Conservation (phyloP, 495 filamentous ascomycete genomes). For the Pseudomonodictys pantanalensis region DNA sequence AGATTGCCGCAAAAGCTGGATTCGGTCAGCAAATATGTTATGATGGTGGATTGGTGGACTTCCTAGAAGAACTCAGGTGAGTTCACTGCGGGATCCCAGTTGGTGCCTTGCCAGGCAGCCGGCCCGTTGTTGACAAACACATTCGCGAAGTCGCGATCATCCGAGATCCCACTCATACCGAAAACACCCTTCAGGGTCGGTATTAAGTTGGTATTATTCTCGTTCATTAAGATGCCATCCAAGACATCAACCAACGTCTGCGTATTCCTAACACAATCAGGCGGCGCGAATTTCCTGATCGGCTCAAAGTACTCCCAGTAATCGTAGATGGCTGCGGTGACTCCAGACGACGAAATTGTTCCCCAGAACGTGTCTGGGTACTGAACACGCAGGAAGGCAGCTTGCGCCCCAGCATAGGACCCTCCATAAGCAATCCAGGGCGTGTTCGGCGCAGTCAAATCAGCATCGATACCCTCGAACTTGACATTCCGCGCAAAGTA, state of each 20-base stretch:
- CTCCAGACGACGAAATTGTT: conserved; percentile 68
- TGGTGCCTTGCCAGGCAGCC: conserved; percentile 56
- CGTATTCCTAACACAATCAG: conserved; percentile 53
- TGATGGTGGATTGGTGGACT: conserved; percentile 17
- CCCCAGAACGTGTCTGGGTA: conserved; percentile 70
- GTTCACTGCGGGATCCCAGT: conserved; percentile 67
- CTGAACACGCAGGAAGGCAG: conserved; percentile 64
- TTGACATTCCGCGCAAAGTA: conserved; percentile 68
- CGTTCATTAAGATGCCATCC: conserved; percentile 61
- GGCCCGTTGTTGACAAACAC: conserved; percentile 52
- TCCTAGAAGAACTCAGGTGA: conserved; percentile 49
- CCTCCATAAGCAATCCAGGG: conserved; percentile 72
- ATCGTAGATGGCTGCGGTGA: conserved; percentile 63
- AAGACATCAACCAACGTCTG: conserved; percentile 60
- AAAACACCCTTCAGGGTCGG: conserved; percentile 58
- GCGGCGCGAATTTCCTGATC: conserved; percentile 55
- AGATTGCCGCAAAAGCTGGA: conserved; percentile 60
- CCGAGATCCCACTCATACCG: conserved; percentile 56
- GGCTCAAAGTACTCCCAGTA: conserved; percentile 73
- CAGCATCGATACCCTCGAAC: conserved; percentile 61
- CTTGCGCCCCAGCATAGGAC: conserved; percentile 70
- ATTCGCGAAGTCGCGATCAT: conserved; percentile 61
- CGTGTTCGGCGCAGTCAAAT: conserved; percentile 56
- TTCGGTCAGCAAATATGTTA: conserved; percentile 39
- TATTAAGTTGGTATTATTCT: conserved; percentile 47